Evolutionary conservation across 139 green algal species (phyloP).

Genomic region (Chlamydomonas schloesseri): DNA sequence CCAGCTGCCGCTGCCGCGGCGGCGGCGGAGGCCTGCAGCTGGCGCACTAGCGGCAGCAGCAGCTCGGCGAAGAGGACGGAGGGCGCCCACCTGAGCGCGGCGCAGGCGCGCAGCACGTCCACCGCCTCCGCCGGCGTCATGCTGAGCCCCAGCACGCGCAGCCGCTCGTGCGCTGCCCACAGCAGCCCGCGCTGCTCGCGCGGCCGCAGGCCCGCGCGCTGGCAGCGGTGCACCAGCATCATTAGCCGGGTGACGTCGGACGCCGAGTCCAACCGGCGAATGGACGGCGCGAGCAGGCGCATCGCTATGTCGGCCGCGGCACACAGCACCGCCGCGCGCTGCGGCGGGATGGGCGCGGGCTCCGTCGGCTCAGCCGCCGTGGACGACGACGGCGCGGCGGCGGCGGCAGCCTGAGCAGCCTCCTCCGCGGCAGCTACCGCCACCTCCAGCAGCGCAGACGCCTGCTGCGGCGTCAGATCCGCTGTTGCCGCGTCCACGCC

Average conservation of each 20-base stretch:
- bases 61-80: conserved; percentile 6
- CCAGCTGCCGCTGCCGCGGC: not conserved
- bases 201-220: not conserved
- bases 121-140: not conserved
- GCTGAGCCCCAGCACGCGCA: not conserved
- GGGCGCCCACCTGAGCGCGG: conserved; percentile 6
- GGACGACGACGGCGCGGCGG: not conserved
- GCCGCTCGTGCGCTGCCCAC: conserved; percentile 22
- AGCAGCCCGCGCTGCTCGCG: not conserved
- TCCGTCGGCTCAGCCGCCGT: not conserved
- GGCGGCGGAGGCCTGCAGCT: not conserved
- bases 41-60: conserved; percentile 1
- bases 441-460: no score
- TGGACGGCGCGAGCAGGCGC: not conserved
- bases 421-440: not conserved
- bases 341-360: not conserved
- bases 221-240: not conserved
- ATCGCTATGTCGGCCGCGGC: not conserved
- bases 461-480: no score
- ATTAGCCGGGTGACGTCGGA: not conserved
- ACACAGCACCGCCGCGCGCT: not conserved
- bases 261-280: not conserved
- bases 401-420: not conserved
- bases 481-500: not conserved
- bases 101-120: conserved; percentile 7